Evolutionary conservation across 1,284 basidiomycete genomes (phyloP), one percentile per base, ranked within the genome.

Genomic region (Golubevia sp.): DNA sequence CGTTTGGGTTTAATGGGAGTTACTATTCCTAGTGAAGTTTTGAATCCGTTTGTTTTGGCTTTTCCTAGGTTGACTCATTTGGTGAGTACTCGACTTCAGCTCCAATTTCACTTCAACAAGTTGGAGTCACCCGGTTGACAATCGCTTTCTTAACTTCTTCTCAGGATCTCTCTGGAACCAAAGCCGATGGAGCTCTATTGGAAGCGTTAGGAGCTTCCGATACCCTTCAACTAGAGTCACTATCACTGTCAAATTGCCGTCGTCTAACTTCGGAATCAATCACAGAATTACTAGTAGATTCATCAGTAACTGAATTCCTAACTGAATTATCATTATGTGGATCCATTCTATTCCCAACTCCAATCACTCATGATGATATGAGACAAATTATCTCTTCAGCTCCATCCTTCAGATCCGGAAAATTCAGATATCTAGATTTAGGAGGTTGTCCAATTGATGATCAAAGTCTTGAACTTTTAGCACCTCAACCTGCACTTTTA

Each of bases 231-330:
- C 87, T 98, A 27, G 87, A 89, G 68, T 91, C 92, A 0, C 88
- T 99, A 54, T 91, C 92, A 6, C 86, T 98, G n/a, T 92, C 92
- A 8, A 89, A 94, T 8, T 98, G 95, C 86, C 90, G 90, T 55
- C 89, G 90, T 63, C 86, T 98, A 53, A 91, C 91, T 0, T 90
- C 93, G 59, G 88, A 90, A 63, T 90, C 91, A 57, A 89, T 98
- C 73, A 88, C 88, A 56, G 85, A 89, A 58, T 91, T 98, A 84
- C 86, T 97, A 49, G 84, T 92, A 54, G 85, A 89, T 52, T 89
- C 88, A 0, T 90, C 90, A 1, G 90, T 90, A 2, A 85, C 85
- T 7, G 72, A 77, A 13, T 85, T 87, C 25, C 86, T 97, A 27
- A 87, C 86, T 58, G 92, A 98, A 76, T 87, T 98, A 49, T 93